phyloP scores from a whole-genome alignment of 768 basidiomycete genomes.

The Trametopsis cervina region DNA sequence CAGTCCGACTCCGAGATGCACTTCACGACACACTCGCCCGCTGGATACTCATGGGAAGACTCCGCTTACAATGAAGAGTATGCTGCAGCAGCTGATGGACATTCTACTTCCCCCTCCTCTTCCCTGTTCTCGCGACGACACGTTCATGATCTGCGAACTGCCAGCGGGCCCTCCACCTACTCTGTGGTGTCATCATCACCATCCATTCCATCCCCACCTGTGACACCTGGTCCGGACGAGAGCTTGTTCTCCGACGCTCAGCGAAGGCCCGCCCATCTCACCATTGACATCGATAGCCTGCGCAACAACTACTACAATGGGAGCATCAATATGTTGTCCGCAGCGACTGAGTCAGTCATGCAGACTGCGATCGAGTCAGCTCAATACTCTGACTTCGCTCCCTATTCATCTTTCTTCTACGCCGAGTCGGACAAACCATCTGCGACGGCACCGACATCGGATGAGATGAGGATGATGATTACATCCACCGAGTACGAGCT shows the following conservation, averaged over 20 bases:
- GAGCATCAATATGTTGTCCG: constrained; percentile 36
- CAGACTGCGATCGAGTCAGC: constrained; percentile 61
- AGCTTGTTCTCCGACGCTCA: constrained; percentile 6
- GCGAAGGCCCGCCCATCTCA: constrained; percentile 30
- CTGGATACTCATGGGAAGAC: constrained; percentile 13
- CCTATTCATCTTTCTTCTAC: constrained; percentile 16
- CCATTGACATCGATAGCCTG: constrained; percentile 48
- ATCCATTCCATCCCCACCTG: constrained; percentile 41
- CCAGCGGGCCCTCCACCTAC: constrained; percentile 35
- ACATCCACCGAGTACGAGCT: constrained; percentile 16
- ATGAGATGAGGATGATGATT: constrained; percentile 18
- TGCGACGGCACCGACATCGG: constrained; percentile 7
- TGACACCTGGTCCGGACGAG: constrained; percentile 40
- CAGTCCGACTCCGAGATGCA: constrained; percentile 26
- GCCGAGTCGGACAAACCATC: constrained; percentile 17
- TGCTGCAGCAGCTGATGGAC: background rate
- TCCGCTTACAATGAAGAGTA: constrained; percentile 3
- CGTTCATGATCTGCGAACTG: constrained; percentile 20
- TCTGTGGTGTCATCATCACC: constrained; percentile 38
- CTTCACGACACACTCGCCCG: constrained; percentile 19
- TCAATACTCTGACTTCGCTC: constrained; percentile 30
- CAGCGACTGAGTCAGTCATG: constrained; percentile 52
- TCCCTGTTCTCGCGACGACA: constrained; percentile 21
- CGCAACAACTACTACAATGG: constrained; percentile 42
- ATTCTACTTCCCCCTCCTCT: constrained; percentile 6